phyloP scores from a whole-genome alignment of 2,329 filamentous ascomycete genomes.

The Gnomoniopsis smithogilvyi region DNA sequence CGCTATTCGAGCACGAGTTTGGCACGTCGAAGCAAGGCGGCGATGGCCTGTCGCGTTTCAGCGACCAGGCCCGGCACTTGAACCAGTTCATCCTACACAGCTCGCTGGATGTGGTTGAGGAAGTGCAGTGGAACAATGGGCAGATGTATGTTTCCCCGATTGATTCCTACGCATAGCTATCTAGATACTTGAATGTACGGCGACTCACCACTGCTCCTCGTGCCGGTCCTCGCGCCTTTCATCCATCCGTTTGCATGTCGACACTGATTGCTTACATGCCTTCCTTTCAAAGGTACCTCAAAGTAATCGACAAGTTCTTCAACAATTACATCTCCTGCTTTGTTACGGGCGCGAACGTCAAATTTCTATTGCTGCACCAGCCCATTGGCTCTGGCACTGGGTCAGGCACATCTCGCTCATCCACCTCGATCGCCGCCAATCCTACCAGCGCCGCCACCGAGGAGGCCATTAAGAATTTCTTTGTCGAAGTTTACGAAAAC shows the following conservation, averaged over 20 bases:
- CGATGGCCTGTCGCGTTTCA: conserved; percentile 87
- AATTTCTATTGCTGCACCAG: conserved; percentile 92
- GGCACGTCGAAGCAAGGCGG: conserved; percentile 94
- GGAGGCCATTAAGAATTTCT: conserved; percentile 93
- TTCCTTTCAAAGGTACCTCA: conserved; percentile 70
- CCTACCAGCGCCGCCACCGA: conserved; percentile 88
- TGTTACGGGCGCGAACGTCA: conserved; percentile 86
- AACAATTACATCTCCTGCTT: conserved; percentile 95
- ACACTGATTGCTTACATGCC: not conserved
- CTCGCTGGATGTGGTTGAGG: conserved; percentile 90
- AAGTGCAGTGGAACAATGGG: conserved; percentile 87
- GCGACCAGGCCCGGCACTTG: conserved; percentile 83
- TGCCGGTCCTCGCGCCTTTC: not conserved
- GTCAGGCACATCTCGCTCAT: conserved; percentile 45
- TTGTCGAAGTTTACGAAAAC: conserved; percentile 90
- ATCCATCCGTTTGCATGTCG: no score
- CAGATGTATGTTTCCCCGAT: conserved; percentile 63
- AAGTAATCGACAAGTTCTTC: conserved; percentile 94
- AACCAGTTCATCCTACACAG: conserved; percentile 98
- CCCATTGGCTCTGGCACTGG: conserved; percentile 48
- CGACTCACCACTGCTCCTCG: not conserved
- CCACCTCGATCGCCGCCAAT: conserved; percentile 75
- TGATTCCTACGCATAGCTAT: not conserved
- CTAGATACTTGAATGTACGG: not conserved
- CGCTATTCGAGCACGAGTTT: conserved; percentile 95